Percentiles rank a stretch among this genome's conserved stretches.
Evolutionary conservation across 2,329 filamentous ascomycete genomes (phyloP).

Genomic region (Cladophialophora bantiana): DNA sequence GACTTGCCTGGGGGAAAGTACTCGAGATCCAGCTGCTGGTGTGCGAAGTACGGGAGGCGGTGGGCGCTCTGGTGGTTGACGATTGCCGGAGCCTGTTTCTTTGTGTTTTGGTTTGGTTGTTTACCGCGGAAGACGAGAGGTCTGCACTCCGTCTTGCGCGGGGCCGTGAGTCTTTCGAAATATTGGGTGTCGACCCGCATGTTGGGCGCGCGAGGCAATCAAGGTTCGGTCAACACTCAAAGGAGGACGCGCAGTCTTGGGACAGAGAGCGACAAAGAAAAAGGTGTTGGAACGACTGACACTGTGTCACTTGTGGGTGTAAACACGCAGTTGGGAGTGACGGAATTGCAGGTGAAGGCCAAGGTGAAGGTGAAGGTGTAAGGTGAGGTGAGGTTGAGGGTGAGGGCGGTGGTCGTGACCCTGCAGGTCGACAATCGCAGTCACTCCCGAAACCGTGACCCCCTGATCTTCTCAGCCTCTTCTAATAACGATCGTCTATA

Average conservation of each 20-base stretch:
- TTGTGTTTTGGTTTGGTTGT: not conserved
- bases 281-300: not conserved
- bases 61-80: constrained; percentile 27
- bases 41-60: constrained; percentile 40
- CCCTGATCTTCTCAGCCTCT: not conserved
- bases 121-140: constrained; percentile 4
- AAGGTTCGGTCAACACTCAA: not conserved
- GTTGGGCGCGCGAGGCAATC: not conserved
- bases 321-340: not conserved
- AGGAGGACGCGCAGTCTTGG: not conserved
- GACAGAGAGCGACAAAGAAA: not conserved
- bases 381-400: not conserved
- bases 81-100: constrained; percentile 15
- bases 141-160: not conserved
- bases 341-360: not conserved
- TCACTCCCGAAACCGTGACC: not conserved
- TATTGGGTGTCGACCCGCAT: not conserved
- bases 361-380: not conserved
- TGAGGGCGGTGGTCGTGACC: not conserved
- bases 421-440: not conserved
- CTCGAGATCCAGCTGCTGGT: constrained; percentile 38
- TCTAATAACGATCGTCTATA: not conserved
- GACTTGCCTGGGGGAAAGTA: constrained; percentile 37
- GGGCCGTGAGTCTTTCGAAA: not conserved
- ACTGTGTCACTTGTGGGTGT: not conserved